Percentiles rank a stretch among this genome's conserved stretches.
phyloP scores from a whole-genome alignment of 2,329 filamentous ascomycete species.

The Trichoderma brevicompactum region DNA sequence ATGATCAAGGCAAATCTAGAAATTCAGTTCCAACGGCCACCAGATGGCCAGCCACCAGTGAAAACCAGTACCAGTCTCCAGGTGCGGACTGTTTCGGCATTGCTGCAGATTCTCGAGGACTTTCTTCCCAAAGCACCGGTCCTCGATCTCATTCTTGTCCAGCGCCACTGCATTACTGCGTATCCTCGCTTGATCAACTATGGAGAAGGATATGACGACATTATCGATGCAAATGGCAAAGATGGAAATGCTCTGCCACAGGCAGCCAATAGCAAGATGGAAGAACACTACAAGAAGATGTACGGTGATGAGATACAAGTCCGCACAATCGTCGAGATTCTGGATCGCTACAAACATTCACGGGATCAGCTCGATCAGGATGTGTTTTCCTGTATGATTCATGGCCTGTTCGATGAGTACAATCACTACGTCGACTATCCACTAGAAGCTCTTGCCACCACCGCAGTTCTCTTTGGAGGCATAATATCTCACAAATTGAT shows the following conservation, averaged over 20 bases:
- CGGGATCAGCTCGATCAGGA: conserved; percentile 85
- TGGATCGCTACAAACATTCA: conserved; percentile 88
- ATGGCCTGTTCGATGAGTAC: conserved; percentile 96
- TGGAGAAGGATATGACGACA: conserved; percentile 86
- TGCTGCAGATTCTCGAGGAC: conserved; percentile 80
- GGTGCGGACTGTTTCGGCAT: conserved; percentile 80
- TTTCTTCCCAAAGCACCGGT: conserved; percentile 62
- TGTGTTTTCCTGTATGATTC: conserved; percentile 97
- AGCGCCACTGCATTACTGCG: conserved; percentile 85
- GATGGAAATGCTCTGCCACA: conserved; percentile 80
- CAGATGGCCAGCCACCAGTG: conserved; percentile 60
- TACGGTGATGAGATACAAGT: conserved; percentile 90
- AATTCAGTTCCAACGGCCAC: conserved; percentile 69
- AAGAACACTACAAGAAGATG: conserved; percentile 97
- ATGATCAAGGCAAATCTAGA: conserved; percentile 85
- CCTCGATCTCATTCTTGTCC: conserved; percentile 76
- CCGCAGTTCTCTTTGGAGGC: conserved; percentile 92
- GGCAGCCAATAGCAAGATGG: conserved; percentile 87
- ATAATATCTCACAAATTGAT: conserved; percentile 95
- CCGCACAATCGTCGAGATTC: conserved; percentile 79
- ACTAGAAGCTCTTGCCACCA: conserved; percentile 92
- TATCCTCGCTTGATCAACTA: conserved; percentile 97
- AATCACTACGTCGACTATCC: conserved; percentile 95
- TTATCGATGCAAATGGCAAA: conserved; percentile 83
- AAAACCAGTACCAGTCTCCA: conserved; percentile 75